These are phyloP conservation scores for Leishmania amazonensis DNA, from an alignment of 208 protist species.

Conservation along the genomic window DNA sequence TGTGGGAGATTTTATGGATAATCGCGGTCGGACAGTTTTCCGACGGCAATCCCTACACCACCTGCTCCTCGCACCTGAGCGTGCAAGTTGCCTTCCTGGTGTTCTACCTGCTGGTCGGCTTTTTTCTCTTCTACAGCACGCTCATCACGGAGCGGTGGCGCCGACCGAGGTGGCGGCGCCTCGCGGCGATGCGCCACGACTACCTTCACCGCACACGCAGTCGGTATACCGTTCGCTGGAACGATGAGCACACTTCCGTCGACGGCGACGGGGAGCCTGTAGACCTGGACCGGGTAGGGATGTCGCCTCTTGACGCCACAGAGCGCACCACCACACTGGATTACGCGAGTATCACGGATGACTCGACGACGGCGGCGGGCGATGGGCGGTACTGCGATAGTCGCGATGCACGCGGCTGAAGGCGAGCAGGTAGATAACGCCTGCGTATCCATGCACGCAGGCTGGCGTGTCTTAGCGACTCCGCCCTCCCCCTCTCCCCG, in stretches of 20 bases:
- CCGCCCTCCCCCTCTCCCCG: not conserved
- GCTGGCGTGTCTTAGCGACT: not conserved
- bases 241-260: conserved; percentile 6
- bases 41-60: conserved; percentile 2
- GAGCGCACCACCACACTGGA: conserved; percentile 22
- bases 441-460: not conserved
- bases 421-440: not conserved
- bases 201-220: conserved; percentile 17
- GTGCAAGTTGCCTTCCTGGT: conserved; percentile 50
- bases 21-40: conserved; percentile 26
- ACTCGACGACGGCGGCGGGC: conserved; percentile 4
- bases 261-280: conserved; percentile 18
- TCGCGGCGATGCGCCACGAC: conserved; percentile 30
- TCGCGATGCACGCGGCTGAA: not conserved
- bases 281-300: not conserved
- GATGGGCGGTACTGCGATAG: not conserved
- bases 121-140: conserved; percentile 41
- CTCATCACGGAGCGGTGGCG: conserved; percentile 65
- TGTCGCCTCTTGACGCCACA: conserved; percentile 2
- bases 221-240: conserved; percentile 3
- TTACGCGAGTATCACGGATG: conserved; percentile 30
- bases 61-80: conserved; percentile 43
- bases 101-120: conserved; percentile 45
- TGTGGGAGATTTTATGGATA: conserved; percentile 75
- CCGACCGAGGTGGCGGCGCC: conserved; percentile 59